Evolutionary conservation across 345 rosid species (phyloP), one percentile per base, ranked within the genome.

Genomic region (Eucalyptus camaldulensis): DNA sequence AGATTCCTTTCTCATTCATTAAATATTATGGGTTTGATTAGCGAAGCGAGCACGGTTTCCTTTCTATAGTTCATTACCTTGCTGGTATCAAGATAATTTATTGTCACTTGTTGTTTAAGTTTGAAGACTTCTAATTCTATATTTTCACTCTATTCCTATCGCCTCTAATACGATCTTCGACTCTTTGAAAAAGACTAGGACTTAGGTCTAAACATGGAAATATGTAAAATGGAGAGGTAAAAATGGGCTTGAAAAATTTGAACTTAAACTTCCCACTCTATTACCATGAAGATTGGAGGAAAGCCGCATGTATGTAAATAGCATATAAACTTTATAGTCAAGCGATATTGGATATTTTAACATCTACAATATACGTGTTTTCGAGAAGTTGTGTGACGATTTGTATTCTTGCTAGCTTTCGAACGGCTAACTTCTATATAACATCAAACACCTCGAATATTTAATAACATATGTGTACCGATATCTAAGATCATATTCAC

Each of bases 201-300:
- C 33, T 62, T 62, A 7, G 37, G 6, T 13, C 80, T 31, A 31
- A 67, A 29, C 40, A 31, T 15, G 22, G 22, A 67, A 67, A 31
- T 31, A 16, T 4, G 80, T 67, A 67, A 31, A 31, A 16, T 31
- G 80, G 1, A 31, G 11, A 16, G 40, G 22, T 8, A 67, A 31
- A 67, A 8, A 31, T 4, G 80, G 11, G 12, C 2, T 5, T 67
- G 22, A 31, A 67, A 31, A 31, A 15, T 14, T 67, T 67, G 76
- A 67, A n/a, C 37, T 14, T 0, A n/a, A 0, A 67, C 5, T 8
- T 67, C 40, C 10, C 0, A 1, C 3, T 67, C 1, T 67, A 2
- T 67, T 15, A 31, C 10, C 76, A 29, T 62, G 10, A 16, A 8
- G 6, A 15, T n/a, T 65, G 19, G 21, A 65, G 76, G 40, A 4